These are phyloP conservation scores for Colletotrichum spaethianum DNA, from an alignment of 2,329 filamentous ascomycete genomes.

Conservation along the genomic window DNA sequence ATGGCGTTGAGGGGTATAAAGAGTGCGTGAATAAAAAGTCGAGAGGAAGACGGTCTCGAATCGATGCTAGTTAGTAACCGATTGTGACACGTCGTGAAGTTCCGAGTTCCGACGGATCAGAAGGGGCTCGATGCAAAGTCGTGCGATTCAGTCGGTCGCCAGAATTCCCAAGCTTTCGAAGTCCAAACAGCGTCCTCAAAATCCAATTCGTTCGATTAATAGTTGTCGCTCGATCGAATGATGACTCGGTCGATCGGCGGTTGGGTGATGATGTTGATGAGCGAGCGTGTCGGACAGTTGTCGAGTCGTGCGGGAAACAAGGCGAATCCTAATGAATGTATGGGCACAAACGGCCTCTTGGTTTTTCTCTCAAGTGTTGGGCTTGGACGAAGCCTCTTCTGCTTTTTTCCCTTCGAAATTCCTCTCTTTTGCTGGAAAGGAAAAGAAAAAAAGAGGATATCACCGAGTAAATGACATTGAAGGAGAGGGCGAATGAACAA, in stretches of 20 bases:
- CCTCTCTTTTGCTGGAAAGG: constrained; percentile 16
- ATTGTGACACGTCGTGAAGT: constrained; percentile 10
- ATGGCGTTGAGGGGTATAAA: constrained; percentile 17
- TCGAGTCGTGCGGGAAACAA: constrained; percentile 33
- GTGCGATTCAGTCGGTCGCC: constrained; percentile 12
- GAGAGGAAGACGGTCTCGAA: constrained; percentile 22
- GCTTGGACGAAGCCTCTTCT: constrained; percentile 8
- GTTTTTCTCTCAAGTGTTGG: background rate
- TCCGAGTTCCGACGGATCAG: constrained; percentile 12
- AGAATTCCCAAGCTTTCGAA: constrained; percentile 12
- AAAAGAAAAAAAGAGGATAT: constrained; percentile 36
- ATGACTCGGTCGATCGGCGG: constrained; percentile 26
- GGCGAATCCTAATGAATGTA: constrained; percentile 39
- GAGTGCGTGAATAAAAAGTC: constrained; percentile 12
- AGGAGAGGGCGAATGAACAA: constrained; percentile 31
- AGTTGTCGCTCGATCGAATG: constrained; percentile 18
- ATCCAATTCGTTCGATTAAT: constrained; percentile 19
- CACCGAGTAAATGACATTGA: constrained; percentile 38
- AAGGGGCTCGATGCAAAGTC: constrained; percentile 5
- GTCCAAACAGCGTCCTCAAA: constrained; percentile 7
- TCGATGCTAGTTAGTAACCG: constrained; percentile 23
- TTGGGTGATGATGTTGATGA: constrained; percentile 19
- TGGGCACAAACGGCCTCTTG: constrained; percentile 30
- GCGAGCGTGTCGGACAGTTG: constrained; percentile 35
- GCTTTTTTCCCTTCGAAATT: background rate